Base-by-base conservation (phyloP, 257 asterid species). In the Fraxinus pennsylvanica region DNA sequence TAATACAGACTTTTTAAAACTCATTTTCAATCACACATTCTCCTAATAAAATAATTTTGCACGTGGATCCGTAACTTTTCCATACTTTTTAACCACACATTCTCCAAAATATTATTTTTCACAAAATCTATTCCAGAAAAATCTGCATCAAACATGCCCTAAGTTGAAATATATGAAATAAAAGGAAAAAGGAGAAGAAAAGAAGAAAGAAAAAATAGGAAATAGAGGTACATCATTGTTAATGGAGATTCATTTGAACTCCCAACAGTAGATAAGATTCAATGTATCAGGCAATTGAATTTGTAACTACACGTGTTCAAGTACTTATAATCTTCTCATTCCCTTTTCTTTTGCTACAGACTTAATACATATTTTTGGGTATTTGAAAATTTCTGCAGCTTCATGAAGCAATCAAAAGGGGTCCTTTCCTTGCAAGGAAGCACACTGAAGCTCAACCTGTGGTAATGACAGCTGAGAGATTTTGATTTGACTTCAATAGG, bases 381-480 rank as follows among this genome's bases (percentile, higher is more conserved):
- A 29, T 3, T 74, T 50, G 36, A 19, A 61, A 68, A 68, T 74
- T 6, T 77, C 21, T 88, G 82, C 94, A 95, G 99, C 89, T 93
- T 52, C 87, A 89, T 81, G 97, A 92, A 86, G 94, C 98, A 74
- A 87, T 96, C 78, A 84, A 76, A 84, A 92, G 90, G 83, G 99
- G 99, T 22, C 98, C 99, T 78, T 96, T 87, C 78, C 85, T 81
- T 5, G 92, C 81, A 22, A 90, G 89, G 82, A 90, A 82, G 83
- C 91, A 43, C 7, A 68, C 77, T 19, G 98, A 93, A 89, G 92
- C 96, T 85, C 99, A 93, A 81, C 97, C 98, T 14, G 32, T 79
- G 19, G 99, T 96, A 17, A 13, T 29, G 81, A 96, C 99, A 1
- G 98, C 94, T 4, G 97, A 96, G 43, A 85, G 99, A 73, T 93